These are phyloP conservation scores for Spongospora subterranea DNA, from an alignment of 208 protist genomes.

Conservation along the genomic window DNA sequence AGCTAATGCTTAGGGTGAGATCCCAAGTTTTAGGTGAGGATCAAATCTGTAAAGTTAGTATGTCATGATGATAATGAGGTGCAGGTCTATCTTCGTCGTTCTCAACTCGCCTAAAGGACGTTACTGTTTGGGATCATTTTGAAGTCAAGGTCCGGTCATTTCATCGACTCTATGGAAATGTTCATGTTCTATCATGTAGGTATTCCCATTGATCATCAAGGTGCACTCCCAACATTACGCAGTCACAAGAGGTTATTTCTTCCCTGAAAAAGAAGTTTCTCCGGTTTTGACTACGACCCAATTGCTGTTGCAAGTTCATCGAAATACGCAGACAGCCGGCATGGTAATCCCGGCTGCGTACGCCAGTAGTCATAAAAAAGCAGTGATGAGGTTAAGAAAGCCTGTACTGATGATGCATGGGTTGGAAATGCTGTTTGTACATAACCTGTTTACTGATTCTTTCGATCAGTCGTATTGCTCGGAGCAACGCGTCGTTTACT, in stretches of 20 bases:
- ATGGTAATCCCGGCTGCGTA: neutral
- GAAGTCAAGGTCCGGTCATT: neutral
- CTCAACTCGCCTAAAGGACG: neutral
- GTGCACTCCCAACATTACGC: constrained; percentile 39
- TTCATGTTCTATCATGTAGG: neutral
- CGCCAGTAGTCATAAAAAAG: neutral
- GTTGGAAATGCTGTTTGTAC: neutral
- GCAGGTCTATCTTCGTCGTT: neutral
- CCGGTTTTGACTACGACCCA: neutral
- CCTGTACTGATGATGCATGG: neutral
- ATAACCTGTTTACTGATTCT: neutral
- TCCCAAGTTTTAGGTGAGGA: neutral
- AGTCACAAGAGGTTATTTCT: neutral
- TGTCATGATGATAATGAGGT: neutral
- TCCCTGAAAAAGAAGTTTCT: neutral
- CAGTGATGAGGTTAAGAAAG: neutral
- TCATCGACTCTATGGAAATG: neutral
- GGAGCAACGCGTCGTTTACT: too few species aligned
- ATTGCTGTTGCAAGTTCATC: neutral
- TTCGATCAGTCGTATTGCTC: neutral
- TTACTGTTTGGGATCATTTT: constrained; percentile 41
- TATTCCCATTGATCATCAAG: constrained; percentile 56
- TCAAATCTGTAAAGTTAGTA: neutral
- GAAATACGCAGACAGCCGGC: neutral
- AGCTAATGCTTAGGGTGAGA: constrained; percentile 19